These are phyloP conservation scores for Noccaea caerulescens DNA, from an alignment of 345 rosid species.

Conservation along the genomic window DNA sequence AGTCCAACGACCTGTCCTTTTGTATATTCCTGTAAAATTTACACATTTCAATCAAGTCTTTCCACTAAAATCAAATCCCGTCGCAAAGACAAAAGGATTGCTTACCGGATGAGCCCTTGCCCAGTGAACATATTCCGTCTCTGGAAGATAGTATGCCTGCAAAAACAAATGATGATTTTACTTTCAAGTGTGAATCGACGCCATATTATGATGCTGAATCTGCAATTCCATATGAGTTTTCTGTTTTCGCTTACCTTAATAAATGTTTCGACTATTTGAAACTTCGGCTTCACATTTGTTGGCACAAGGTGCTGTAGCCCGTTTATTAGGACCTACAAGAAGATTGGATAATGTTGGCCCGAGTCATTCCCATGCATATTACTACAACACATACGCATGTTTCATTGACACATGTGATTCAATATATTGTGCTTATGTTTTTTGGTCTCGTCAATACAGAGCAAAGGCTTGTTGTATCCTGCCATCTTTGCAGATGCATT, in stretches of 20 bases:
- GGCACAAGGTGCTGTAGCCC: conserved; percentile 87
- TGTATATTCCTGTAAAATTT: conserved; percentile 67
- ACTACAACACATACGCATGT: neutral
- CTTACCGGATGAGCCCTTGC: conserved; percentile 91
- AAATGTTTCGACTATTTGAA: conserved; percentile 81
- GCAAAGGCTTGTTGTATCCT: conserved; percentile 14
- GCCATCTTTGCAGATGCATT: conserved; percentile 3
- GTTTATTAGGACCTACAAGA: conserved; percentile 75
- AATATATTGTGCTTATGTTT: neutral
- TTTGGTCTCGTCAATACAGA: conserved; percentile 14
- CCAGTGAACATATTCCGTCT: conserved; percentile 96
- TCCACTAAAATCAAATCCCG: neutral
- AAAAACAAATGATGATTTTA: conserved; percentile 12
- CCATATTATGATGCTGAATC: neutral
- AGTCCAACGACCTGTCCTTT: conserved; percentile 79
- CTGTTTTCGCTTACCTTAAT: conserved; percentile 64
- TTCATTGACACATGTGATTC: neutral
- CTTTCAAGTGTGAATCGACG: neutral
- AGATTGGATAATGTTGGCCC: neutral
- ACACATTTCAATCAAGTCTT: conserved; percentile 7
- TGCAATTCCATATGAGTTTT: conserved; percentile 2
- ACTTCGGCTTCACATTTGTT: conserved; percentile 71
- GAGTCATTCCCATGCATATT: neutral
- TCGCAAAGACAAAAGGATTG: neutral
- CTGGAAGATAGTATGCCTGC: conserved; percentile 96